Evolutionary conservation across 306 rosid genomes (phyloP).

Genomic region (Pachyrhizus erosus): DNA sequence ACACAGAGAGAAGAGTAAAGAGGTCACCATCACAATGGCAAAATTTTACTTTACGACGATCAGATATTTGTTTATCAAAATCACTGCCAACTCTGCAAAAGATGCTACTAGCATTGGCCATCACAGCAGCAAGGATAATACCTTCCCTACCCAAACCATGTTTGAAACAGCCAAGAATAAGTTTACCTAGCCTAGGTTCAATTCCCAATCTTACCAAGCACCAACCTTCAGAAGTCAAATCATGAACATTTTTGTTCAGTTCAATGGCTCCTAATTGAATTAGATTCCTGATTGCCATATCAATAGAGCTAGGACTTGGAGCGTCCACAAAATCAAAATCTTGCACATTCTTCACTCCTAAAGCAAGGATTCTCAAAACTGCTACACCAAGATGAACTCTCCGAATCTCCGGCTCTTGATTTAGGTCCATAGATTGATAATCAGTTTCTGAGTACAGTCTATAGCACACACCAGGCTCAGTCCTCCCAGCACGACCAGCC

Average conservation of each 20-base stretch:
- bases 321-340: conserved; percentile 93
- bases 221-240: conserved; percentile 74
- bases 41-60: conserved; percentile 84
- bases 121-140: conserved; percentile 81
- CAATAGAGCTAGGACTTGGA: conserved; percentile 82
- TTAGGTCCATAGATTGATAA: conserved; percentile 67
- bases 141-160: conserved; percentile 78
- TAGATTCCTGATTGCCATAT: conserved; percentile 81
- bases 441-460: conserved; percentile 84
- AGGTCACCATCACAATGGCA: conserved; percentile 94
- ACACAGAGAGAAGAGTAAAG: conserved; percentile 90
- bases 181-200: conserved; percentile 96
- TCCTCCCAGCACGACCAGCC: conserved; percentile 98
- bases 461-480: conserved; percentile 89
- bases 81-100: conserved; percentile 92
- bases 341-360: conserved; percentile 73
- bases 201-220: conserved; percentile 80
- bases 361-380: conserved; percentile 85
- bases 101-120: conserved; percentile 88
- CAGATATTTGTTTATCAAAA: conserved; percentile 78
- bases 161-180: conserved; percentile 70
- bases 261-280: conserved; percentile 75
- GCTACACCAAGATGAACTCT: conserved; percentile 99
- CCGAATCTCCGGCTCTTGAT: conserved; percentile 96
- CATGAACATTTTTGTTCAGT: conserved; percentile 49